These are phyloP conservation scores for Hypoxylon rickii DNA, from an alignment of 495 filamentous ascomycete species.

Conservation along the genomic window DNA sequence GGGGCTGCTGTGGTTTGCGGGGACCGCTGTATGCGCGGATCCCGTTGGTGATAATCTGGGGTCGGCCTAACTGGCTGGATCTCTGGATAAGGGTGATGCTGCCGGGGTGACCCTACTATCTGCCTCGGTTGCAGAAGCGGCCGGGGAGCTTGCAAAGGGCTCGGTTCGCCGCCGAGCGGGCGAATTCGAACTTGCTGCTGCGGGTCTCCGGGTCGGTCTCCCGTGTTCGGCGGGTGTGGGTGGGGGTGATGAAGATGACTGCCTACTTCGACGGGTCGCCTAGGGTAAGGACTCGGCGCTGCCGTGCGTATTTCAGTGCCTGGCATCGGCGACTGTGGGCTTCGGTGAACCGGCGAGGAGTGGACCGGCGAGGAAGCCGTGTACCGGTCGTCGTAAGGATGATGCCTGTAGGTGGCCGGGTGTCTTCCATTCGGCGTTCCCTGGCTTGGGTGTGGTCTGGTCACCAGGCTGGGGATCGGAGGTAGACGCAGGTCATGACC, in stretches of 20 bases:
- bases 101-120: slow-evolving; percentile 16
- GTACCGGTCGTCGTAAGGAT: slow-evolving; percentile 30
- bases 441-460: slow-evolving; percentile 25
- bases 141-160: slow-evolving; percentile 20
- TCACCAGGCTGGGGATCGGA: slow-evolving; percentile 35
- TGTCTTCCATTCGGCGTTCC: slow-evolving; percentile 26
- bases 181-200: slow-evolving; percentile 31
- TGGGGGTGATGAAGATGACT: slow-evolving; percentile 41
- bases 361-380: slow-evolving; percentile 26
- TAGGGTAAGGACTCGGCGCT: slow-evolving; percentile 21
- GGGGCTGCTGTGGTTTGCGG: slow-evolving; percentile 16
- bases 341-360: slow-evolving; percentile 30
- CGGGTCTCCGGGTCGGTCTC: slow-evolving; percentile 44
- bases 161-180: slow-evolving; percentile 20
- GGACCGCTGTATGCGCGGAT: slow-evolving; percentile 20
- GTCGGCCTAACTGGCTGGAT: slow-evolving; percentile 20
- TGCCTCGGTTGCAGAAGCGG: slow-evolving; percentile 19
- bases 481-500: slow-evolving; percentile 35
- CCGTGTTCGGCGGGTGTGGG: slow-evolving; percentile 42
- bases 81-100: slow-evolving; percentile 18
- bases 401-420: slow-evolving; percentile 18
- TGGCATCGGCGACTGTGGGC: slow-evolving; percentile 32
- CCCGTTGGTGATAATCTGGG: slow-evolving; percentile 26
- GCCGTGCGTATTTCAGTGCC: slow-evolving; percentile 41
- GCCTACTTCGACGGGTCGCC: slow-evolving; percentile 40